A percentile compares a stretch with the other conserved stretches of the same genome.
Evolutionary conservation across 805 yeast genomes (phyloP).

Genomic region (Suhomyces kilbournensis): DNA sequence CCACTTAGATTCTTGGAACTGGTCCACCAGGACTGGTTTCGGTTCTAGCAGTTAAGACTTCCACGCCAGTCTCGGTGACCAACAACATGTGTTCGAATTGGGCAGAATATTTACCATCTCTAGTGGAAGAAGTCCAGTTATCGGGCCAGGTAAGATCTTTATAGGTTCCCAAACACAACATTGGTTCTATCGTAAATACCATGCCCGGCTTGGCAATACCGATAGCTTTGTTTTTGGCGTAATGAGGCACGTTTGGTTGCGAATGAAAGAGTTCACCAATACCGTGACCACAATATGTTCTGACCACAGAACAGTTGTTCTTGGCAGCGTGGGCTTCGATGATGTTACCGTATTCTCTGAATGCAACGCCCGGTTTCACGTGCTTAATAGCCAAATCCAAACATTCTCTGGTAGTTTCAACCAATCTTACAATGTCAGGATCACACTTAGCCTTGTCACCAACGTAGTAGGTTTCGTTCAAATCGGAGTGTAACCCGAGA

Average conservation of each 20-base stretch:
- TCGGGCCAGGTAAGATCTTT: slow-evolving; percentile 93
- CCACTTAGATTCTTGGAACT: slow-evolving; percentile 44
- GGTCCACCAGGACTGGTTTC: slow-evolving; percentile 90
- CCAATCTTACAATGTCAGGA: slow-evolving; percentile 80
- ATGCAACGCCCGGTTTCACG: slow-evolving; percentile 89
- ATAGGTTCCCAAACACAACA: slow-evolving; percentile 84
- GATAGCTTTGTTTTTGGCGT: slow-evolving; percentile 86
- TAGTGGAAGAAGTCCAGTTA: slow-evolving; percentile 92
- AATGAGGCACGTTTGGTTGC: slow-evolving; percentile 91
- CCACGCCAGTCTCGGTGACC: slow-evolving; percentile 92
- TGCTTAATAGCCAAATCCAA: slow-evolving; percentile 76
- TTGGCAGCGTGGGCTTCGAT: slow-evolving; percentile 84
- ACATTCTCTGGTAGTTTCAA: slow-evolving; percentile 83
- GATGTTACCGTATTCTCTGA: slow-evolving; percentile 81
- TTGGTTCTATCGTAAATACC: slow-evolving; percentile 96
- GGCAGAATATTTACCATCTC: slow-evolving; percentile 86
- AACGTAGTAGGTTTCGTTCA: slow-evolving; percentile 95
- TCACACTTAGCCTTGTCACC: slow-evolving; percentile 84
- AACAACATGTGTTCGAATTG: slow-evolving; percentile 93
- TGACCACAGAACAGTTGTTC: slow-evolving; percentile 80
- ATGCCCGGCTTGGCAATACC: slow-evolving; percentile 95
- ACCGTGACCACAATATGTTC: slow-evolving; percentile 94
- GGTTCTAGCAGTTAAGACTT: slow-evolving; percentile 79
- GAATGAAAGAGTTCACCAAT: slow-evolving; percentile 83
- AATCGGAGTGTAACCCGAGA: slow-evolving; percentile 89